Conservation (phyloP, 495 filamentous ascomycete species). For the Pseudevernia furfuracea region DNA sequence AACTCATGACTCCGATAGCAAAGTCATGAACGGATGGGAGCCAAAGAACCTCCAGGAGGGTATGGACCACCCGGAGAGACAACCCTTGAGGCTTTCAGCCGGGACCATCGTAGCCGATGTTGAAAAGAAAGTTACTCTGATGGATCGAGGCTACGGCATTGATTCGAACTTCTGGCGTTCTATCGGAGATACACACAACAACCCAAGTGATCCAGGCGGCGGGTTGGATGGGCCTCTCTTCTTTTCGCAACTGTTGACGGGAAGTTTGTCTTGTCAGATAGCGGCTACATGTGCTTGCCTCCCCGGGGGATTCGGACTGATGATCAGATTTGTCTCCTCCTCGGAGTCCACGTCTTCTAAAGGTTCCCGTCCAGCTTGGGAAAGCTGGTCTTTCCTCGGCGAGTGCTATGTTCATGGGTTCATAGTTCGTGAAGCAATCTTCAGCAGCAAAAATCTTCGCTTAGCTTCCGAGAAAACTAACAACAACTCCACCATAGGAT, state of each 20-base stretch:
- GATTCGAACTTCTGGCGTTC: not conserved
- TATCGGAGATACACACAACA: not conserved
- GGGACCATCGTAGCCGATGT: not conserved
- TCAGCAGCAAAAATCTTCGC: no score
- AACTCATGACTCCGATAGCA: no score
- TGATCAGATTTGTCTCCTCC: not conserved
- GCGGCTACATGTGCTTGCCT: not conserved
- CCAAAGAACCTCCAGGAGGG: not conserved
- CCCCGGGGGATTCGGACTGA: not conserved
- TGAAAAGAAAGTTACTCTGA: not conserved
- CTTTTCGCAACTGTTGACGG: not conserved
- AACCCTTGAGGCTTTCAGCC: not conserved
- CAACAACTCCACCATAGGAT: no score
- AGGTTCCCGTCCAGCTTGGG: not conserved
- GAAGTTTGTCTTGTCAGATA: not conserved
- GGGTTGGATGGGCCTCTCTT: not conserved
- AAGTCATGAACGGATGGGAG: not conserved
- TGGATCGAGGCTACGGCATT: not conserved
- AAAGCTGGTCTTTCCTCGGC: not conserved
- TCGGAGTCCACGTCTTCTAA: not conserved
- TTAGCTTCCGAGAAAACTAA: no score
- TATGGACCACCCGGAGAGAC: not conserved
- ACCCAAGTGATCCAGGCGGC: not conserved
- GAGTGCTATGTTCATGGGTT: not conserved
- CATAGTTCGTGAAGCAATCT: not conserved